Evolutionary conservation across 1,139 yeast species (phyloP), one percentile per base, ranked within the genome.

Genomic region (Geotrichum citri-aurantii): DNA sequence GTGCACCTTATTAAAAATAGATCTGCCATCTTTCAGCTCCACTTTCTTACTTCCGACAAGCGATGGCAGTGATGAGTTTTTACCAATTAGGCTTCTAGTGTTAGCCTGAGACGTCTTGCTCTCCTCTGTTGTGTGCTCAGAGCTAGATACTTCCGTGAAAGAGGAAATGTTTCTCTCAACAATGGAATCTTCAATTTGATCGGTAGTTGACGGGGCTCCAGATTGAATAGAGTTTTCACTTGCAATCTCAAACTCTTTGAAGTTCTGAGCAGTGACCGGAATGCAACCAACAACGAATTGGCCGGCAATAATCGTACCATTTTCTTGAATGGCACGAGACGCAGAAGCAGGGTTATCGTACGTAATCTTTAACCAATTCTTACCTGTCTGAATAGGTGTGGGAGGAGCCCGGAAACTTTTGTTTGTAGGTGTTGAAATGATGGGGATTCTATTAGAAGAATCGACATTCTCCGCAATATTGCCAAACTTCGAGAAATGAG

Each of bases 331-430:
- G 0, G 98, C 97, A 59, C 95, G 84, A 29, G 84, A 73, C 1
- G 97, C 97, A 12, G 92, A 81, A 3, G 85, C 77, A 3, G 88
- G 82, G 62, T 85, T 85, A 61, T 84, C 88, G 71, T 83, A 93
- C 0, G 97, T 91, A 57, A 93, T 72, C 68, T 90, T 88, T 26
- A 91, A 84, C 97, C 98, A 93, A 53, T 90, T 86, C 50, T 82
- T 81, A 0, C 97, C 98, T 12, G 93, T 81, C 70, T 84, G 87
- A 17, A 91, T 85, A 0, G 96, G 95, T 54, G 68, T 55, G 7
- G 65, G 58, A 61, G 61, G 71, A 48, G 57, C 42, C 8, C 50
- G 48, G 3, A 42, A 59, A 42, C 54, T 54, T 19, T 59, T 61
- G 40, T 55, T 50, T 37, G 44, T 37, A 23, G 62, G 51, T 26